A percentile compares a stretch with the other conserved stretches of the same genome.
Conservation (phyloP, 2,329 filamentous ascomycete species). For the Beauveria varroae region DNA sequence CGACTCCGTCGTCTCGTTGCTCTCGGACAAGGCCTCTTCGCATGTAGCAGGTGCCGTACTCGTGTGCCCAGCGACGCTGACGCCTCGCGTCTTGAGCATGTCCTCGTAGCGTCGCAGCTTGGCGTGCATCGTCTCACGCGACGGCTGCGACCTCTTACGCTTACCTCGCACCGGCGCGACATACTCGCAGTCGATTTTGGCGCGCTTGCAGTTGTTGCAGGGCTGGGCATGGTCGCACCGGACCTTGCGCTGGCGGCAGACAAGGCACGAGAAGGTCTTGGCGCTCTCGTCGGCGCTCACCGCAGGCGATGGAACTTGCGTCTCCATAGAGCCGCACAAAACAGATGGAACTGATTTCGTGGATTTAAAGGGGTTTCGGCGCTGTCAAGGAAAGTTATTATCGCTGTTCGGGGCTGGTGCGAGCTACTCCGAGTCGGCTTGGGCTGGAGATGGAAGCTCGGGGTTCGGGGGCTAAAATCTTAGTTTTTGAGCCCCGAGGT, state of each 20-base stretch:
- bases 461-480: conserved; percentile 4
- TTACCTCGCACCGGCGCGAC: conserved; percentile 22
- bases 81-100: conserved; percentile 11
- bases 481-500: conserved; percentile 7
- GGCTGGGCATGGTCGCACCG: conserved; percentile 33
- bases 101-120: conserved; percentile 53
- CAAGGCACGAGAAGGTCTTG: conserved; percentile 23
- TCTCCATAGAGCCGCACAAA: background rate
- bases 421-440: background rate
- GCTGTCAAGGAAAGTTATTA: too few species aligned
- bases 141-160: conserved; percentile 17
- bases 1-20: background rate
- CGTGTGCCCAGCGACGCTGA: background rate
- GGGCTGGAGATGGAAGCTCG: background rate
- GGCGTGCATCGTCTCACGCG: conserved; percentile 45
- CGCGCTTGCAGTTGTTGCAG: conserved; percentile 37
- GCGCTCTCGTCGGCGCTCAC: background rate
- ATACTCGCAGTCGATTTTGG: conserved; percentile 28
- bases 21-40: background rate
- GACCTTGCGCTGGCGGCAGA: conserved; percentile 32
- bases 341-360: too few species aligned
- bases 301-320: background rate
- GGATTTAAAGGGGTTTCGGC: too few species aligned
- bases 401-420: background rate
- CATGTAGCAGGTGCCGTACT: background rate